Evolutionary conservation across 352 stramenopile species (phyloP).

Genomic region (Globisporangium orthogonon): DNA sequence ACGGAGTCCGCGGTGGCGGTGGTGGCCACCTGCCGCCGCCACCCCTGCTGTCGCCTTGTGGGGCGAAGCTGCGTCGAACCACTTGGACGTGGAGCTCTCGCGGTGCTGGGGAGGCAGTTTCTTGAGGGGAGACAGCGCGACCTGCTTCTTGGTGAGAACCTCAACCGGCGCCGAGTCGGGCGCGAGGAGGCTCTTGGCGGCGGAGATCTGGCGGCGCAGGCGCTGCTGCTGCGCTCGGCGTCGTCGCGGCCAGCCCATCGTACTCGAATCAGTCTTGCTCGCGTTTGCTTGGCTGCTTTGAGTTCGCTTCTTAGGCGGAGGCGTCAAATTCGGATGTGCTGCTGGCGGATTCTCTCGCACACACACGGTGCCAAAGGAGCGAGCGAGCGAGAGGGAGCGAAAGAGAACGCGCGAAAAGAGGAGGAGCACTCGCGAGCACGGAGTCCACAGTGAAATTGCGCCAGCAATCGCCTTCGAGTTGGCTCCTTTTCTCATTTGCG

Average conservation of each 20-base stretch:
- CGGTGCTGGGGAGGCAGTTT: background rate
- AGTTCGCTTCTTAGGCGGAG: conserved; percentile 1
- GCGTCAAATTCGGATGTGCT: conserved; percentile 10
- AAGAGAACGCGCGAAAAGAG: background rate
- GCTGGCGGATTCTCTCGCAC: conserved; percentile 4
- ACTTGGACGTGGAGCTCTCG: conserved; percentile 1
- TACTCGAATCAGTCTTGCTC: background rate
- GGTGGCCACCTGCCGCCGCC: background rate
- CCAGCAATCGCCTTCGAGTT: background rate
- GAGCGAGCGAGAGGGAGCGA: background rate
- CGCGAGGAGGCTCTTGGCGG: conserved; percentile 4
- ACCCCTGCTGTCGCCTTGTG: background rate
- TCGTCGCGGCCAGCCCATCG: conserved; percentile 14
- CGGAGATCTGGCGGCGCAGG: conserved; percentile 10
- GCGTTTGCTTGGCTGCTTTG: background rate
- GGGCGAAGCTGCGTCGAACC: conserved; percentile 2
- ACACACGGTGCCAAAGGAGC: background rate
- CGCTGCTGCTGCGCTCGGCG: conserved; percentile 16
- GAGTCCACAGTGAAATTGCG: background rate
- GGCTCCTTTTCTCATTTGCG: too few species aligned
- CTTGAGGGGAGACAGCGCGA: background rate
- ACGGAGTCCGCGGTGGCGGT: conserved; percentile 12
- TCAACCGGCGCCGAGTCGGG: background rate
- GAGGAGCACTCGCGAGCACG: background rate
- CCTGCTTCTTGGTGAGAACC: background rate